Percentiles rank a stretch among this genome's conserved stretches.
phyloP scores from a whole-genome alignment of 352 stramenopile genomes.

The Blastocystis sp. region DNA sequence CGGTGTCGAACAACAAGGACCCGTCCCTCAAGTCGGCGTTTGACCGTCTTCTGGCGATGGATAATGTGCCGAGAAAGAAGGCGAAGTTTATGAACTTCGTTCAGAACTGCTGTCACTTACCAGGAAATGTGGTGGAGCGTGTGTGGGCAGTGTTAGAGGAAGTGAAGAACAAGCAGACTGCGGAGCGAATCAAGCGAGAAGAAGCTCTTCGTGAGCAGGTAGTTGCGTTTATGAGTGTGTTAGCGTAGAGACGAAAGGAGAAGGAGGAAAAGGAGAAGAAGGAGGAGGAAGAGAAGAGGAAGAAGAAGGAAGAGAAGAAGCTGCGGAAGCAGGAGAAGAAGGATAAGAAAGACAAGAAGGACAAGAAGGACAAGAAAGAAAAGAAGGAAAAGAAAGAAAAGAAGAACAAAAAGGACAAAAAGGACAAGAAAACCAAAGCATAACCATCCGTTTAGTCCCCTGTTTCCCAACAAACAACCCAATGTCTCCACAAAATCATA shows the following conservation, averaged over 20 bases:
- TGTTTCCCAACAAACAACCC: slow-evolving; percentile 19
- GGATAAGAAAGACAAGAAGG: slow-evolving; percentile 40
- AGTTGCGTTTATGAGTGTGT: not conserved
- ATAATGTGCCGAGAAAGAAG: slow-evolving; percentile 54
- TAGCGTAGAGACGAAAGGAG: slow-evolving; percentile 28
- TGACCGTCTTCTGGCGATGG: slow-evolving; percentile 10
- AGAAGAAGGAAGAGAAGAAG: slow-evolving; percentile 18
- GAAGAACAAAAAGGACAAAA: not conserved
- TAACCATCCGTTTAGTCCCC: not conserved
- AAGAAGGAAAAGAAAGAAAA: slow-evolving; percentile 10
- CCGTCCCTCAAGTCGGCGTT: slow-evolving; percentile 27
- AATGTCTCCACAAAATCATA: not conserved
- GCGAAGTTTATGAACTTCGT: slow-evolving; percentile 55
- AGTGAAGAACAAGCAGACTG: slow-evolving; percentile 42
- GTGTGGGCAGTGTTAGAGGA: slow-evolving; percentile 49
- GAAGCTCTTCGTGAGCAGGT: slow-evolving; percentile 43
- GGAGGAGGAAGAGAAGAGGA: slow-evolving; percentile 2
- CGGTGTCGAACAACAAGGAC: slow-evolving; percentile 29
- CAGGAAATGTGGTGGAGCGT: slow-evolving; percentile 20
- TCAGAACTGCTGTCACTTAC: slow-evolving; percentile 45
- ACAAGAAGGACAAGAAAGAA: slow-evolving; percentile 37
- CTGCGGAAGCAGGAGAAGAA: slow-evolving; percentile 14
- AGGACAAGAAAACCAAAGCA: not conserved
- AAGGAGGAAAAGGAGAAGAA: slow-evolving; percentile 51
- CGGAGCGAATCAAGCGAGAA: slow-evolving; percentile 28